Percentiles rank a stretch among this genome's conserved stretches.
These are phyloP conservation scores for Blastobotrys muscicola DNA, from an alignment of 805 yeast species.

Conservation along the genomic window DNA sequence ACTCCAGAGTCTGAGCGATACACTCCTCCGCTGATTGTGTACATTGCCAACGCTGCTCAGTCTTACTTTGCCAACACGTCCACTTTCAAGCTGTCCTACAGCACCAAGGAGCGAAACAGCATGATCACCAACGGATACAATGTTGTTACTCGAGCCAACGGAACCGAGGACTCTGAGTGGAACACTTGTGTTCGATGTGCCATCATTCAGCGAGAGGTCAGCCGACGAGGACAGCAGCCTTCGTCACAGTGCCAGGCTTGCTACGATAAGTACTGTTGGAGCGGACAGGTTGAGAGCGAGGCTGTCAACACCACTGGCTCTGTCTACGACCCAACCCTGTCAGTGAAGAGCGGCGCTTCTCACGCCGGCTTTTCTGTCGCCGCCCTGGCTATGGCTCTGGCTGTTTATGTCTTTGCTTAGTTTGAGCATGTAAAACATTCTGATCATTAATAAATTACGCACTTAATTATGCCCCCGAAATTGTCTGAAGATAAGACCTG, in stretches of 20 bases:
- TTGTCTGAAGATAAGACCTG: slow-evolving; percentile 26
- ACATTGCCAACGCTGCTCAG: slow-evolving; percentile 64
- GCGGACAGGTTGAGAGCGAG: slow-evolving; percentile 31
- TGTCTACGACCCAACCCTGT: slow-evolving; percentile 10
- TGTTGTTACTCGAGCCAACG: slow-evolving; percentile 52
- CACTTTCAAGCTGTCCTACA: slow-evolving; percentile 57
- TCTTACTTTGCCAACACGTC: slow-evolving; percentile 61
- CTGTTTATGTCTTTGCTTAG: background rate
- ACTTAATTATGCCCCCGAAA: background rate
- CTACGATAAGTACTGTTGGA: slow-evolving; percentile 70
- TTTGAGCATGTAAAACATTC: background rate
- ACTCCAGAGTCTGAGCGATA: slow-evolving; percentile 14
- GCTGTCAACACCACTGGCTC: slow-evolving; percentile 8
- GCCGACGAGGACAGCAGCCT: slow-evolving; percentile 48
- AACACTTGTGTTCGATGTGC: slow-evolving; percentile 76
- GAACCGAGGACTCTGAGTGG: slow-evolving; percentile 61
- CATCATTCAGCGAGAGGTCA: slow-evolving; percentile 66
- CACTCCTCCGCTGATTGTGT: slow-evolving; percentile 66
- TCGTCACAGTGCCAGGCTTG: slow-evolving; percentile 65
- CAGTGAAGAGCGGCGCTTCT: background rate
- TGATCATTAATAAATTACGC: background rate
- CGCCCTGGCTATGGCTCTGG: background rate
- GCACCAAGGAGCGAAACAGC: slow-evolving; percentile 43
- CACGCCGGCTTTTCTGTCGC: background rate
- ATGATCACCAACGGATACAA: slow-evolving; percentile 72